phyloP scores from a whole-genome alignment of 208 protist species.

The Entamoeba histolytica region DNA sequence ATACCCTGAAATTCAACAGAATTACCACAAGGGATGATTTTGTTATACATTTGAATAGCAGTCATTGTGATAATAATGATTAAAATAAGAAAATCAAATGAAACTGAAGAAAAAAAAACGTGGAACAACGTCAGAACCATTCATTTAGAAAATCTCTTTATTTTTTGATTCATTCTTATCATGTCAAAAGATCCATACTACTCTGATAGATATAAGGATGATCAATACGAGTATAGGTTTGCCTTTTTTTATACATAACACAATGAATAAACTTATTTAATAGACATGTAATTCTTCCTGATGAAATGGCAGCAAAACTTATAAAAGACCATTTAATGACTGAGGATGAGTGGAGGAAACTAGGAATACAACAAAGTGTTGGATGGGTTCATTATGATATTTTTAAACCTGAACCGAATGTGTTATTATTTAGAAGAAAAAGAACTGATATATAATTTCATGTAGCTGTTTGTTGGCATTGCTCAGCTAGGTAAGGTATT shows the following conservation, averaged over 20 bases:
- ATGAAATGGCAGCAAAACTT: background rate
- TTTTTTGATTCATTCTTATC: too few species aligned
- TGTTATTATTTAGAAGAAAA: background rate
- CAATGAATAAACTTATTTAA: background rate
- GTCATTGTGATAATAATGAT: too few species aligned
- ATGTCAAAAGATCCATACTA: background rate
- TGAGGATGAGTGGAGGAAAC: background rate
- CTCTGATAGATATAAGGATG: background rate
- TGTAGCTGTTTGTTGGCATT: too few species aligned
- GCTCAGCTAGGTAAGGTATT: too few species aligned
- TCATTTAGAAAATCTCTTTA: too few species aligned
- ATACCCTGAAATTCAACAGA: too few species aligned
- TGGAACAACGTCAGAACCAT: too few species aligned
- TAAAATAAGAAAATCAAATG: too few species aligned
- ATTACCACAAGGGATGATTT: too few species aligned
- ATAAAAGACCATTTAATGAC: background rate
- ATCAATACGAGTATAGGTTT: background rate
- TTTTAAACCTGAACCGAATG: background rate
- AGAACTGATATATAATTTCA: background rate
- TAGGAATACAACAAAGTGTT: background rate
- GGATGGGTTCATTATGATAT: background rate
- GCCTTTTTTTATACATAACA: background rate
- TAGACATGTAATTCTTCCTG: background rate
- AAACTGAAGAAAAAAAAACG: too few species aligned
- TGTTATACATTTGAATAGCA: too few species aligned